Base-by-base conservation (phyloP, 495 filamentous ascomycete genomes). In the Penicillium mononematosum region DNA sequence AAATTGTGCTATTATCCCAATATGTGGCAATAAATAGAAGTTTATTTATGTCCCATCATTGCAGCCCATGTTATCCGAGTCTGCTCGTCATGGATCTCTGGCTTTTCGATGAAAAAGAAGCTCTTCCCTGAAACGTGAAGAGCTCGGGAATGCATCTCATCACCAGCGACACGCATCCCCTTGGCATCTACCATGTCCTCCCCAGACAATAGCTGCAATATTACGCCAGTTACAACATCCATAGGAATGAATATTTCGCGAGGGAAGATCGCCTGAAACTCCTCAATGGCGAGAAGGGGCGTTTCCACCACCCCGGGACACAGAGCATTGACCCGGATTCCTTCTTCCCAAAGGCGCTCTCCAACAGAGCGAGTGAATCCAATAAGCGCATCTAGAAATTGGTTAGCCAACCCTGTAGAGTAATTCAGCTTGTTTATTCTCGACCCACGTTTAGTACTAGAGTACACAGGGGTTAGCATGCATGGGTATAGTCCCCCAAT, bases 401-500 rank as follows among this genome's bases (percentile, higher is more conserved):
- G 27, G 14, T 54, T 14, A 25, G 22, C 8, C 38, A 24, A 9
- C 5, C 8, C 11, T 17, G 5, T n/a, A 20, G 24, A 6, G 10
- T 27, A 12, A 12, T 10, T 19, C 11, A 11, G 14, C 4, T 2
- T n/a, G n/a, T 42, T 9, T 9, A 29, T 42, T 24, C 12, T 34
- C 16, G 24, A 61, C 58, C 27, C 27, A 67, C 64, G 58, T 45
- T 67, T 67, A 4, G 61, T 46, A 3, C 55, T 55, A 12, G 53
- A 52, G 22, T 64, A 64, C 5, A 62, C 14, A 22, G 64, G 64
- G 4, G 56, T 24, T 5, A 45, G 45, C 29, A 44, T 25, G 31
- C 61, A 66, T 1, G 61, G 64, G 47, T 67, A 67, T 5, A 67
- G 24, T 1, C 61, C 61, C 1, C 61, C 61, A 32, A 58, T 64